phyloP scores from a whole-genome alignment of 1,284 basidiomycete genomes.

The Dichomitus squalens region DNA sequence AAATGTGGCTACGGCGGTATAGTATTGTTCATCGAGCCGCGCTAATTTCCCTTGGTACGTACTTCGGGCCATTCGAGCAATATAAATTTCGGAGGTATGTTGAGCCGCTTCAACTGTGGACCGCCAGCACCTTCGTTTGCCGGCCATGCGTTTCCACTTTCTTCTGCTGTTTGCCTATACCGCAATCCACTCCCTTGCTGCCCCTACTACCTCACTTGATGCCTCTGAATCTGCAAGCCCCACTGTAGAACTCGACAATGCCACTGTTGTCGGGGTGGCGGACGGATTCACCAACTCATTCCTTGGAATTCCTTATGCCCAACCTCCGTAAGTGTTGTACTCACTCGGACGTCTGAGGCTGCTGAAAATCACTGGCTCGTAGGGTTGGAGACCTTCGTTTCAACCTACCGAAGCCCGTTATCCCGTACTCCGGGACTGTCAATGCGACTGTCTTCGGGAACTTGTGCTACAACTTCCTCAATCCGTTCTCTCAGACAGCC shows the following conservation, averaged over 20 bases:
- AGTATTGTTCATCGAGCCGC: too few species aligned
- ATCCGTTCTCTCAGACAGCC: background rate
- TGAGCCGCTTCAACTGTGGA: too few species aligned
- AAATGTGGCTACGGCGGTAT: too few species aligned
- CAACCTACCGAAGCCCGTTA: slow-evolving; percentile 43
- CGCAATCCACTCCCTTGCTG: too few species aligned
- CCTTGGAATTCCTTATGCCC: slow-evolving; percentile 55
- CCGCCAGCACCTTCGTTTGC: background rate
- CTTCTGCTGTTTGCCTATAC: too few species aligned
- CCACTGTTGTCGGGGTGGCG: slow-evolving; percentile 15
- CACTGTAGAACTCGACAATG: slow-evolving; percentile 14
- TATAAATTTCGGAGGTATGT: too few species aligned
- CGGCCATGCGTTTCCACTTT: too few species aligned
- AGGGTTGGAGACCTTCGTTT: slow-evolving; percentile 38
- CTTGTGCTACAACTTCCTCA: slow-evolving; percentile 38
- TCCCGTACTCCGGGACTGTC: slow-evolving; percentile 40
- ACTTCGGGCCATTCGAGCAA: too few species aligned
- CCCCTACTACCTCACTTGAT: too few species aligned
- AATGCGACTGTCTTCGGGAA: slow-evolving; percentile 44
- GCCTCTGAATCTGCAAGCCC: too few species aligned
- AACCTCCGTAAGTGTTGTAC: slow-evolving; percentile 36
- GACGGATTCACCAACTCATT: slow-evolving; percentile 37
- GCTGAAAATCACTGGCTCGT: background rate
- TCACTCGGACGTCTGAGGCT: background rate
- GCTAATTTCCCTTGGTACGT: too few species aligned